A percentile compares a stretch with the other conserved stretches of the same genome.
phyloP scores from a whole-genome alignment of 805 yeast species.

The Metschnikowia lochheadii region DNA sequence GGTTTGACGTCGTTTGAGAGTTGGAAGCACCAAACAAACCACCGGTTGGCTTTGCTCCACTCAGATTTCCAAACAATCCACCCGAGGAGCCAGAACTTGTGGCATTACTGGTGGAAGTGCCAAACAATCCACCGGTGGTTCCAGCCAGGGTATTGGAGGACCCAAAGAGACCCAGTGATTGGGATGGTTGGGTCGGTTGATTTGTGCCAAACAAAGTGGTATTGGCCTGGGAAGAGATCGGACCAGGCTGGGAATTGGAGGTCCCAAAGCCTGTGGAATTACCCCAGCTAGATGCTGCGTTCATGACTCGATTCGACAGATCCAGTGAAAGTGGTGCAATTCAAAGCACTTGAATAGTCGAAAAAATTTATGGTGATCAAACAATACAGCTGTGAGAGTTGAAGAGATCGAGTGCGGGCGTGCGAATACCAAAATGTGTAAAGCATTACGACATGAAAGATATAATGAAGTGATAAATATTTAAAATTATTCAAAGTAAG shows the following conservation, averaged over 20 bases:
- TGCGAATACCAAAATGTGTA: not conserved
- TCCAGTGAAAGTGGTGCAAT: not conserved
- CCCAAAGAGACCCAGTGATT: constrained; percentile 6
- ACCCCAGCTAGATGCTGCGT: constrained; percentile 14
- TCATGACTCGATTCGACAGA: constrained; percentile 6
- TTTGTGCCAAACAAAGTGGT: constrained; percentile 2
- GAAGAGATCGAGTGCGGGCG: not conserved
- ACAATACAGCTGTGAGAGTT: not conserved
- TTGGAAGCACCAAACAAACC: constrained; percentile 3
- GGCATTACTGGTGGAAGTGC: not conserved
- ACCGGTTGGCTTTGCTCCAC: not conserved
- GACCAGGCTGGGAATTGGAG: constrained; percentile 2
- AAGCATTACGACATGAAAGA: not conserved
- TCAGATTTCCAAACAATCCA: constrained; percentile 6
- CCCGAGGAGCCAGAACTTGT: not conserved
- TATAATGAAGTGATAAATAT: no score
- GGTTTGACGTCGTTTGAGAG: not conserved
- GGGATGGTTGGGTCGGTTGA: not conserved
- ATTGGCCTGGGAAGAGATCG: not conserved
- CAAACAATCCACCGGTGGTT: not conserved
- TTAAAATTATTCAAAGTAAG: no score
- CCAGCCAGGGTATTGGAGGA: constrained; percentile 3
- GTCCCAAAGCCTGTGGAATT: constrained; percentile 14
- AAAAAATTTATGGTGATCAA: not conserved
- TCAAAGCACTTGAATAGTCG: constrained; percentile 1